Conservation (phyloP, 1,284 basidiomycete genomes). For the Apiotrichum veenhuisii region DNA sequence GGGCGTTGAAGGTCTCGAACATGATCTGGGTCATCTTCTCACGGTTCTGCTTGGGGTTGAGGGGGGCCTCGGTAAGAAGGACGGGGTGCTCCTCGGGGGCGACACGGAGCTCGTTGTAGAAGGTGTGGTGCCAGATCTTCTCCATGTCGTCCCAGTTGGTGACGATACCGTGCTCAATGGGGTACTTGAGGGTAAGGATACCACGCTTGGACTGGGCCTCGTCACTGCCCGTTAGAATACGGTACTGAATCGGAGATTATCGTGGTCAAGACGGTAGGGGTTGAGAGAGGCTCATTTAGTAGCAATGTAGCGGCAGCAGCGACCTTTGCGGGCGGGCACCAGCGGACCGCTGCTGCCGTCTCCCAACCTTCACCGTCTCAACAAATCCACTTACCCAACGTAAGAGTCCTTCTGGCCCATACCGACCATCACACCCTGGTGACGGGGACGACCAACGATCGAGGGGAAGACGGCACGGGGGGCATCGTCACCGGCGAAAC, state of each 20-base stretch:
- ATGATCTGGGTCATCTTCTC: constrained; percentile 98
- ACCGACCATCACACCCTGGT: constrained; percentile 88
- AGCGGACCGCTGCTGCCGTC: no score
- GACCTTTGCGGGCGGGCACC: no score
- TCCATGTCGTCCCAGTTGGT: constrained; percentile 98
- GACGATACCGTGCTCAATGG: constrained; percentile 70
- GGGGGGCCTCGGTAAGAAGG: constrained; percentile 87
- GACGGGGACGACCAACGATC: constrained; percentile 86
- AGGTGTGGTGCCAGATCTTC: constrained; percentile 91
- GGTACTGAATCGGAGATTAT: background rate
- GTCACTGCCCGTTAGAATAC: constrained; percentile 55
- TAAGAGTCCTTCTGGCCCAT: constrained; percentile 85
- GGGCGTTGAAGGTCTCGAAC: constrained; percentile 95
- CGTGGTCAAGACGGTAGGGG: no score
- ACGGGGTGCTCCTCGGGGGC: constrained; percentile 84
- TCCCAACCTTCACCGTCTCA: no score
- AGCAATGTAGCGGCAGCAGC: no score
- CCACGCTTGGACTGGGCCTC: constrained; percentile 94
- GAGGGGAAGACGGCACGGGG: constrained; percentile 75
- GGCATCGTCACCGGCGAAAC: constrained; percentile 74
- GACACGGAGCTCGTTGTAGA: constrained; percentile 80
- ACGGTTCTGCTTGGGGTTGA: constrained; percentile 90
- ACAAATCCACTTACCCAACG: constrained; percentile 62
- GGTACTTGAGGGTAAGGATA: constrained; percentile 87
- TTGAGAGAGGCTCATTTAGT: no score